Evolutionary conservation across 1,284 basidiomycete species (phyloP).

Genomic region (Austroboletus niveus): DNA sequence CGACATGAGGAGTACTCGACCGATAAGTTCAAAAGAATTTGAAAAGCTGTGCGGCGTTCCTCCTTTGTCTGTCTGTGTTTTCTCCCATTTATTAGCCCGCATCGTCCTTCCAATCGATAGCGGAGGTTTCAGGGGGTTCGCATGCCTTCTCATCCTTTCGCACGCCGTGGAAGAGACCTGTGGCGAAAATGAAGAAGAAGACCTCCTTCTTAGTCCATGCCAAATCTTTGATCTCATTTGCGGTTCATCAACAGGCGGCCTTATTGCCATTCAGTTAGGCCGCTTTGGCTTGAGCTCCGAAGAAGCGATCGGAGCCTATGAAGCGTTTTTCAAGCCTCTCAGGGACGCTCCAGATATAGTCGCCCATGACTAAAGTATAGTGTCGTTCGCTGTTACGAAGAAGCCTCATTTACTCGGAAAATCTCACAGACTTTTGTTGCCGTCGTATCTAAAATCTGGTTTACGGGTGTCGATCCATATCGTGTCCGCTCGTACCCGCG

Average conservation of each 20-base stretch:
- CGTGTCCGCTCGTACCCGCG: constrained; percentile 2
- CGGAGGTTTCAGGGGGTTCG: constrained; percentile 2
- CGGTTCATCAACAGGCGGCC: neutral
- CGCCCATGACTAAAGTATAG: neutral
- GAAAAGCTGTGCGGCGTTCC: neutral
- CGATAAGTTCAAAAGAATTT: no score
- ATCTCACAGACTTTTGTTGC: neutral
- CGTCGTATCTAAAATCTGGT: neutral
- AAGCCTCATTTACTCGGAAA: neutral
- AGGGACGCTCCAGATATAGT: neutral
- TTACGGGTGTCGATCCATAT: neutral
- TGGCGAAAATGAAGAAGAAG: neutral
- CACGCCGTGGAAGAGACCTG: neutral
- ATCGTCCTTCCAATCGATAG: constrained; percentile 1
- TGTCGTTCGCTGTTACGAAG: no score
- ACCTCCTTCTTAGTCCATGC: neutral
- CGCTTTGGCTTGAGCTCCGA: constrained; percentile 1
- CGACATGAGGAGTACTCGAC: no score
- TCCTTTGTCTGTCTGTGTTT: neutral
- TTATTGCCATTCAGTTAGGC: constrained; percentile 1
- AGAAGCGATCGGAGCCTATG: constrained; percentile 2
- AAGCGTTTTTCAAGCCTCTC: neutral
- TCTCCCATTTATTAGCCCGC: neutral
- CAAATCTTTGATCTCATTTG: neutral
- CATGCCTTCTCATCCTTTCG: constrained; percentile 1